Percentiles rank a stretch among this genome's conserved stretches.
phyloP scores from a whole-genome alignment of 2,329 filamentous ascomycete species.

The Dichotomopilus funicola region DNA sequence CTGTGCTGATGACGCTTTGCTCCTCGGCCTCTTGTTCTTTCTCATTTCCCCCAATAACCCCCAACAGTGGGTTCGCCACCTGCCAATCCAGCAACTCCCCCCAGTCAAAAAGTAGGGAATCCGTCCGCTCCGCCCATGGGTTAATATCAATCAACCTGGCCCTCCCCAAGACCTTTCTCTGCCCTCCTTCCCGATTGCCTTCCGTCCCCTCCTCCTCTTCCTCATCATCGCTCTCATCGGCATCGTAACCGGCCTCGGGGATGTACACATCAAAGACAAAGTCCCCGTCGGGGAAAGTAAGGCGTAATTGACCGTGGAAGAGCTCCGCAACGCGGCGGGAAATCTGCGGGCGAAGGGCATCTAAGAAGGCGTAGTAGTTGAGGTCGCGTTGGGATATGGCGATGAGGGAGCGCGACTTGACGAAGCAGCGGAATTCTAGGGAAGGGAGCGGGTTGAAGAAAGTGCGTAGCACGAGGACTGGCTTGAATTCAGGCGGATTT shows the following conservation, averaged over 20 bases:
- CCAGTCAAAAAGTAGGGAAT: constrained; percentile 87
- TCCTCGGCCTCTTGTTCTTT: constrained; percentile 50
- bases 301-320: constrained; percentile 62
- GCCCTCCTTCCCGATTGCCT: constrained; percentile 29
- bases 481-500: constrained; percentile 46
- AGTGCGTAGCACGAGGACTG: constrained; percentile 78
- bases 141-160: constrained; percentile 92
- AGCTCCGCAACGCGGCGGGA: constrained; percentile 65
- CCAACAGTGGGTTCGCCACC: constrained; percentile 52
- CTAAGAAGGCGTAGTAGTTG: constrained; percentile 82
- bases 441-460: constrained; percentile 84
- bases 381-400: constrained; percentile 84
- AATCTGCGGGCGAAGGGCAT: constrained; percentile 56
- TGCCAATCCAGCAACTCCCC: constrained; percentile 71
- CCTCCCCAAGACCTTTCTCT: constrained; percentile 53
- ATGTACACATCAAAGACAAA: constrained; percentile 94
- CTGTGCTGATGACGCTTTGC: constrained; percentile 41
- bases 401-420: constrained; percentile 72
- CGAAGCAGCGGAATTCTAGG: constrained; percentile 93
- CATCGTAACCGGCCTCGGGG: constrained; percentile 49
- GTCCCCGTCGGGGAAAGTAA: constrained; percentile 74
- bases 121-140: constrained; percentile 84
- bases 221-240: constrained; percentile 25
- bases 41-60: constrained; percentile 35
- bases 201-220: constrained; percentile 35